phyloP scores from a whole-genome alignment of 2,329 filamentous ascomycete species.

The Lachnellula arida region DNA sequence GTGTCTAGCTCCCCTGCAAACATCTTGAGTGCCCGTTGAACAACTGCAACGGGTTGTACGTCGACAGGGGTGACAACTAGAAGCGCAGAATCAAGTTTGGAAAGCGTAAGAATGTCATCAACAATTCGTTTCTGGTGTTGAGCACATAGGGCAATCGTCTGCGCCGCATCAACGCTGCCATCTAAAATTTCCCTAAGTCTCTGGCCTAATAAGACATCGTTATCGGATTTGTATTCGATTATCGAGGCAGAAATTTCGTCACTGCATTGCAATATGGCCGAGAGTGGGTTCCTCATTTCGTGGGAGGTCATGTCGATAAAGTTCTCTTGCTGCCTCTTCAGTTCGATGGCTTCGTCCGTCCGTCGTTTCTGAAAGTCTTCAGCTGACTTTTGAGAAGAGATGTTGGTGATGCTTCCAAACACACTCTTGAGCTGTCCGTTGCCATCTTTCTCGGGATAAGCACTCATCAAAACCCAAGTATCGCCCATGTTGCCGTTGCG shows the following conservation, averaged over 20 bases:
- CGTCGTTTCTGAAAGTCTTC: conserved; percentile 74
- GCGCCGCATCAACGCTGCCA: conserved; percentile 66
- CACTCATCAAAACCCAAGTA: conserved; percentile 74
- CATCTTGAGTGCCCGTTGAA: conserved; percentile 69
- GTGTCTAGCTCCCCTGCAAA: conserved; percentile 71
- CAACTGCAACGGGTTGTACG: conserved; percentile 58
- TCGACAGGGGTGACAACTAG: conserved; percentile 66
- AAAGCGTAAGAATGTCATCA: conserved; percentile 62
- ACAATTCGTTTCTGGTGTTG: conserved; percentile 71
- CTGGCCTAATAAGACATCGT: conserved; percentile 23
- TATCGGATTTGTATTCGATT: conserved; percentile 21
- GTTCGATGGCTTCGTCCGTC: conserved; percentile 74
- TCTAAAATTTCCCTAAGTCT: conserved; percentile 47
- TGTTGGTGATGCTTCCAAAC: conserved; percentile 79
- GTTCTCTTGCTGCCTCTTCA: conserved; percentile 68
- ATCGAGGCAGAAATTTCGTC: conserved; percentile 60
- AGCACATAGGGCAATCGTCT: conserved; percentile 75
- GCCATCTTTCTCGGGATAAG: conserved; percentile 65
- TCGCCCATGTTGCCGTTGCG: conserved; percentile 57
- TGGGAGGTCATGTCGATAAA: conserved; percentile 66
- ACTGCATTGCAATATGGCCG: conserved; percentile 51
- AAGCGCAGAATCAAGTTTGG: conserved; percentile 66
- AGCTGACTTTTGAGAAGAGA: conserved; percentile 79
- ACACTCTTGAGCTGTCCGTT: conserved; percentile 65
- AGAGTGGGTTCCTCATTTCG: no score